A percentile compares a stretch with the other conserved stretches of the same genome.
phyloP scores from a whole-genome alignment of 1,139 yeast species.

The Pichia sp. region DNA sequence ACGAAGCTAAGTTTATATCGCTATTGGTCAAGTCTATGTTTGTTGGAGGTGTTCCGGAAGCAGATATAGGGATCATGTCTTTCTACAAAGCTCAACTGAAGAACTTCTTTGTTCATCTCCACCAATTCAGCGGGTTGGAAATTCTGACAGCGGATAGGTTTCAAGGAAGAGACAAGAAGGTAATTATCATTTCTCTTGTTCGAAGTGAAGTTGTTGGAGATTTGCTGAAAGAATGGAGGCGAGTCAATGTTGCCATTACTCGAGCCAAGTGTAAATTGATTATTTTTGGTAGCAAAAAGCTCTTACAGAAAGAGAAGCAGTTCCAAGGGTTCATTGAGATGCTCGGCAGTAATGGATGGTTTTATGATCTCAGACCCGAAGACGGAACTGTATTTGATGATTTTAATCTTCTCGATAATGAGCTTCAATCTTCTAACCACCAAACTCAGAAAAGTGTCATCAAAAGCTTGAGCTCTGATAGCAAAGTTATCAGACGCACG shows the following conservation, averaged over 20 bases:
- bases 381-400: slow-evolving; percentile 4
- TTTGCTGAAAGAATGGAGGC: slow-evolving; percentile 77
- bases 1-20: slow-evolving; percentile 59
- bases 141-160: slow-evolving; percentile 80
- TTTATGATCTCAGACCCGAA: slow-evolving; percentile 6
- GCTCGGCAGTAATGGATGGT: slow-evolving; percentile 55
- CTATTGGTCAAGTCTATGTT: slow-evolving; percentile 56
- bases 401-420: slow-evolving; percentile 43
- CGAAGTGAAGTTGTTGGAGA: slow-evolving; percentile 63
- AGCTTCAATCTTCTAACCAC: slow-evolving; percentile 29
- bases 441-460: too few relatives aligned
- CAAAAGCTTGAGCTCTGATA: not conserved
- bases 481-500: slow-evolving; percentile 18
- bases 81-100: slow-evolving; percentile 77
- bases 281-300: slow-evolving; percentile 67
- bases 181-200: slow-evolving; percentile 47
- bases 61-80: slow-evolving; percentile 78
- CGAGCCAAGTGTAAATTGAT: slow-evolving; percentile 81
- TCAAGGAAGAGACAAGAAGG: slow-evolving; percentile 55
- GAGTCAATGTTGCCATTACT: slow-evolving; percentile 91
- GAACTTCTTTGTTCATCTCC: slow-evolving; percentile 39
- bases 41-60: slow-evolving; percentile 50
- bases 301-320: slow-evolving; percentile 48
- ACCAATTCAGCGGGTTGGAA: slow-evolving; percentile 44
- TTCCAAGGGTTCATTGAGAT: slow-evolving; percentile 57